A percentile compares a stretch with the other conserved stretches of the same genome.
These are phyloP conservation scores for Daldinia bambusicola DNA, from an alignment of 495 filamentous ascomycete species.

Conservation along the genomic window DNA sequence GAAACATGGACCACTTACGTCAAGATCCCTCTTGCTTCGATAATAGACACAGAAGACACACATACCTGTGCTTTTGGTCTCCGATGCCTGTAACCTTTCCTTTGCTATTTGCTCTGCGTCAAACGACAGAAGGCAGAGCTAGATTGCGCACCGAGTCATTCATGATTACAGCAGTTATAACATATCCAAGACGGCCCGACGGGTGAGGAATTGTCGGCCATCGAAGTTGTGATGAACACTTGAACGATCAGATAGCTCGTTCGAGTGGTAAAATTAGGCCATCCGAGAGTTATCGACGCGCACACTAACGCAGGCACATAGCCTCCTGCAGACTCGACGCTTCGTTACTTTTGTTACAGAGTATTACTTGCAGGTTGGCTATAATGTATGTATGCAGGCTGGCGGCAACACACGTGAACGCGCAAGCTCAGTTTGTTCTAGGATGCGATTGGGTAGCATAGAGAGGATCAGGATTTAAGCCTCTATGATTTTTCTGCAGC, in stretches of 20 bases:
- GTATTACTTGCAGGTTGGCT: conserved; percentile 19
- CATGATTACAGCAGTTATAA: not conserved
- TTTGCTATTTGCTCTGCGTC: conserved; percentile 22
- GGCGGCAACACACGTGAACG: conserved; percentile 38
- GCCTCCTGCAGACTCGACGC: conserved; percentile 10
- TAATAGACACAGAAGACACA: conserved; percentile 12
- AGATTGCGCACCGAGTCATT: not conserved
- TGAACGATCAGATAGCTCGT: not conserved
- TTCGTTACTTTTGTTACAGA: conserved; percentile 24
- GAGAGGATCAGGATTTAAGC: conserved; percentile 39
- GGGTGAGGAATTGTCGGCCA: not conserved
- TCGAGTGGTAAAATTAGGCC: not conserved
- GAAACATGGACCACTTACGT: conserved; percentile 39
- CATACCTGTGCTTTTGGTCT: conserved; percentile 17
- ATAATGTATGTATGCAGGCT: conserved; percentile 19
- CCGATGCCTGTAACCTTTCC: conserved; percentile 31
- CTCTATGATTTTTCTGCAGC: conserved; percentile 20
- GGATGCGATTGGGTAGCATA: conserved; percentile 33
- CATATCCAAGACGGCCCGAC: not conserved
- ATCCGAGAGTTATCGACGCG: conserved; percentile 4
- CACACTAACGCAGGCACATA: conserved; percentile 32
- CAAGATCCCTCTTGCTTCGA: conserved; percentile 32
- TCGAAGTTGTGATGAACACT: not conserved
- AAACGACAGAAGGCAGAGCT: conserved; percentile 20
- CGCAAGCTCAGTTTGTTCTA: conserved; percentile 27